A percentile compares a stretch with the other conserved stretches of the same genome.
Evolutionary conservation across 2,329 filamentous ascomycete species (phyloP).

Genomic region (Bipolaris victoriae): DNA sequence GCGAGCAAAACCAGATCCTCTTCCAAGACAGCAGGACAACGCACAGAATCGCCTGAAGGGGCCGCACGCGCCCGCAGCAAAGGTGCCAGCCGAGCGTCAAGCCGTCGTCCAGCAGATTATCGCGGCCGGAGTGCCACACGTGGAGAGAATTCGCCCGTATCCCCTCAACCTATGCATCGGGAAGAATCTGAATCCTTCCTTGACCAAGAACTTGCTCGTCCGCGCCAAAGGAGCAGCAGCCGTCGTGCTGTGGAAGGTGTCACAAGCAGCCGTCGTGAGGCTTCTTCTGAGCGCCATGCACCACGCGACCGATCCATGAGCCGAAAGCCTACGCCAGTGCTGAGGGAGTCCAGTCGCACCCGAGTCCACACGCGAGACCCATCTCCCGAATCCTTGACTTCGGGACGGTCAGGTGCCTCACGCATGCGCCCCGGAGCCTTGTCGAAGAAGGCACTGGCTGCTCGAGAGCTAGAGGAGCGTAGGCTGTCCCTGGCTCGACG

Average conservation of each 20-base stretch:
- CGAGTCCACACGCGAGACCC: slow-evolving; percentile 42
- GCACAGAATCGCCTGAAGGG: slow-evolving; percentile 46
- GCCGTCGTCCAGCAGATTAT: slow-evolving; percentile 44
- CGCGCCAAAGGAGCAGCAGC: slow-evolving; percentile 60
- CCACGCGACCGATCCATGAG: slow-evolving; percentile 48
- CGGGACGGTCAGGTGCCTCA: slow-evolving; percentile 38
- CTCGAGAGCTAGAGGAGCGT: slow-evolving; percentile 85
- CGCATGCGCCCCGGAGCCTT: slow-evolving; percentile 37
- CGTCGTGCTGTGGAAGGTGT: slow-evolving; percentile 55
- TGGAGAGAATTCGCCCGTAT: slow-evolving; percentile 73
- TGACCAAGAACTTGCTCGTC: slow-evolving; percentile 65
- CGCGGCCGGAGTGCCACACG: slow-evolving; percentile 46
- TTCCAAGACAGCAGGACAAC: slow-evolving; percentile 41
- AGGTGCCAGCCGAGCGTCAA: slow-evolving; percentile 43
- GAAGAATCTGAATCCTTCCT: slow-evolving; percentile 63
- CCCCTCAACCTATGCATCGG: slow-evolving; percentile 76
- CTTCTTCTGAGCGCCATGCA: slow-evolving; percentile 53
- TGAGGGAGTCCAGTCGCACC: slow-evolving; percentile 43
- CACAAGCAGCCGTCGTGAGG: slow-evolving; percentile 51
- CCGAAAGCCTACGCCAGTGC: slow-evolving; percentile 36
- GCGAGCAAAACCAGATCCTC: slow-evolving; percentile 45
- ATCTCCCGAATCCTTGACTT: slow-evolving; percentile 46
- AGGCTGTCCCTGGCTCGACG: slow-evolving; percentile 78
- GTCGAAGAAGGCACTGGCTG: slow-evolving; percentile 57
- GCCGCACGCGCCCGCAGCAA: slow-evolving; percentile 35